A percentile compares a stretch with the other conserved stretches of the same genome.
Evolutionary conservation across 768 basidiomycete genomes (phyloP).

Genomic region (Strobilomyces dryophilus): DNA sequence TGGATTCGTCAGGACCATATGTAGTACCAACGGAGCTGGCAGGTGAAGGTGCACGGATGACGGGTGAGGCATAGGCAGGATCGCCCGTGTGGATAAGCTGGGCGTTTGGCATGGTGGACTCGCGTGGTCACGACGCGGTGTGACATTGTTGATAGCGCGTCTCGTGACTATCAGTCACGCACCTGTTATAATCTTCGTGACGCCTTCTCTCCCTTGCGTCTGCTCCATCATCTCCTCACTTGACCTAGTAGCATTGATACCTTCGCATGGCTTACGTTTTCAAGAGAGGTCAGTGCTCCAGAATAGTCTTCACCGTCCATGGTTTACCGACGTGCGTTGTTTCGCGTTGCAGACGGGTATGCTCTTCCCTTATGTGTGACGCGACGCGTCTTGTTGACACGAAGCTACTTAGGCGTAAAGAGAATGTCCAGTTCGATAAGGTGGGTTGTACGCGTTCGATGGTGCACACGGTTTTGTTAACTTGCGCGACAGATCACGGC

Average conservation of each 20-base stretch:
- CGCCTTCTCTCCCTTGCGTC: conserved; percentile 21
- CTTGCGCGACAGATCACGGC: conserved; percentile 65
- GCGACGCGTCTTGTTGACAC: conserved; percentile 24
- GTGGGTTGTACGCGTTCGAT: conserved; percentile 35
- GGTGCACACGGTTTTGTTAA: conserved; percentile 15
- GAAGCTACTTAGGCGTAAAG: conserved; percentile 60
- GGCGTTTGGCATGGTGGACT: conserved; percentile 21
- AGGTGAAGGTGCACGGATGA: conserved; percentile 44
- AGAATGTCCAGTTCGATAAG: conserved; percentile 92
- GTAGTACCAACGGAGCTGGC: conserved; percentile 45
- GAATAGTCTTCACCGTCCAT: background rate
- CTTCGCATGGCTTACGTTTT: conserved; percentile 47
- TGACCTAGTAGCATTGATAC: background rate
- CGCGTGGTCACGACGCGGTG: conserved; percentile 22
- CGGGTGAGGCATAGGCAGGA: conserved; percentile 41
- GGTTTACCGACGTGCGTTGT: conserved; percentile 7
- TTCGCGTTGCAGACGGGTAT: conserved; percentile 44
- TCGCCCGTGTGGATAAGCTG: conserved; percentile 31
- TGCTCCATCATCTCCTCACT: conserved; percentile 21
- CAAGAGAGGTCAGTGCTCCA: conserved; percentile 47
- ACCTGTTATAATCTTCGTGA: conserved; percentile 26
- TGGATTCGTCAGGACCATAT: conserved; percentile 46
- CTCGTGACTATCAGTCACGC: conserved; percentile 28
- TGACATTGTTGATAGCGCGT: conserved; percentile 33
- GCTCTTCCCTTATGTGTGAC: conserved; percentile 5